These are phyloP conservation scores for Tylopilus sp. DNA, from an alignment of 1,284 basidiomycete genomes.

Conservation along the genomic window DNA sequence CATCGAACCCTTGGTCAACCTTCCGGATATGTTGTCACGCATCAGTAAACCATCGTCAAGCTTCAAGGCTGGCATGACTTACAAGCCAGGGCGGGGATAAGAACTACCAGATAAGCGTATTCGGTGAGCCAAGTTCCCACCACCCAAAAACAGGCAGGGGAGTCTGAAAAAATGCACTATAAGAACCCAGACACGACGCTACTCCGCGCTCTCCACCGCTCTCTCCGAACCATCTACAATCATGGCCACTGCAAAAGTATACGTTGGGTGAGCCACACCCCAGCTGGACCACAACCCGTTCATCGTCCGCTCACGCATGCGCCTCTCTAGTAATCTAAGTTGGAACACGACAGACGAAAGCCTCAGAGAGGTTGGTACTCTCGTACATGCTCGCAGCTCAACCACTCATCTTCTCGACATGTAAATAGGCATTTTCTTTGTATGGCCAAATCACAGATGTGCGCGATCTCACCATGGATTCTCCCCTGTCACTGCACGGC, in stretches of 20 bases:
- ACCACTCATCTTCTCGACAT: conserved; percentile 1
- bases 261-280: conserved; percentile 71
- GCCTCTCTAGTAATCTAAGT: conserved; percentile 65
- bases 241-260: conserved; percentile 78
- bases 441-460: conserved; percentile 72
- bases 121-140: conserved; percentile 1
- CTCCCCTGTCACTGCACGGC: conserved; percentile 37
- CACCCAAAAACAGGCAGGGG: conserved; percentile 29
- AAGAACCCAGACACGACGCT: conserved; percentile 30
- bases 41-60: too few relatives aligned
- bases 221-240: conserved; percentile 23
- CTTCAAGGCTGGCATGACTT: not conserved
- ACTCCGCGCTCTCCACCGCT: conserved; percentile 11
- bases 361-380: conserved; percentile 70
- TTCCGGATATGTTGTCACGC: not conserved
- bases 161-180: conserved; percentile 37
- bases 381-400: conserved; percentile 29
- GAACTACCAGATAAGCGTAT: not conserved
- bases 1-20: not conserved
- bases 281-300: conserved; percentile 23
- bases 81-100: not conserved
- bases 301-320: conserved; percentile 19
- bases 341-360: conserved; percentile 90
- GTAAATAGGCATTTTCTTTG: conserved; percentile 58
- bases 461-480: conserved; percentile 45